A percentile compares a stretch with the other conserved stretches of the same genome.
Evolutionary conservation across 2,329 filamentous ascomycete species (phyloP).

Genomic region (Fusarium setosum): DNA sequence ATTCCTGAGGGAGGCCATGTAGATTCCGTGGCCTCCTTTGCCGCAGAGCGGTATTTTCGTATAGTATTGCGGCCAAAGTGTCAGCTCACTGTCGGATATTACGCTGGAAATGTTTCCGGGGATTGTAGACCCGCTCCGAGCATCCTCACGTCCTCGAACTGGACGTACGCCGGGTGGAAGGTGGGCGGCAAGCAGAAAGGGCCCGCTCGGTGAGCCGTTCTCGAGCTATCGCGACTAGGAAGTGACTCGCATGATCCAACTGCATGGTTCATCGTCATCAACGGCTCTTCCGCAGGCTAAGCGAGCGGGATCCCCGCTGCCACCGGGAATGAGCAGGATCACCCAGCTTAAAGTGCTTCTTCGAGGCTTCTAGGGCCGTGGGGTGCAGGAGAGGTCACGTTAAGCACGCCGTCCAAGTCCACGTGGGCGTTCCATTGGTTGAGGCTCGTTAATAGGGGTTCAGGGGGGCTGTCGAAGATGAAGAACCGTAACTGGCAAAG

Average conservation of each 20-base stretch:
- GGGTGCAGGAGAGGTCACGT: background rate
- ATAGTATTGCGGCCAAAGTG: background rate
- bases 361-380: background rate
- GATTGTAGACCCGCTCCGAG: background rate
- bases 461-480: background rate
- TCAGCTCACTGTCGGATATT: background rate
- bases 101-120: background rate
- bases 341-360: background rate
- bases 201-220: background rate
- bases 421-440: slow-evolving; percentile 9
- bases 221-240: background rate
- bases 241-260: background rate
- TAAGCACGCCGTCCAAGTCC: background rate
- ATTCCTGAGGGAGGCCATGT: background rate
- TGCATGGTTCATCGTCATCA: background rate
- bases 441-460: background rate
- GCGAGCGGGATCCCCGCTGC: slow-evolving; percentile 1
- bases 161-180: background rate
- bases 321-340: background rate
- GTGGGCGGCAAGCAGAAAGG: background rate
- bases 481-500: background rate
- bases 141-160: background rate
- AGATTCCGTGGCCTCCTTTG: background rate
- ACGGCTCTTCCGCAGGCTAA: background rate
- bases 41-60: background rate